Evolutionary conservation across 73 alveolate species (phyloP).

Genomic region (Breviolum minutum): DNA sequence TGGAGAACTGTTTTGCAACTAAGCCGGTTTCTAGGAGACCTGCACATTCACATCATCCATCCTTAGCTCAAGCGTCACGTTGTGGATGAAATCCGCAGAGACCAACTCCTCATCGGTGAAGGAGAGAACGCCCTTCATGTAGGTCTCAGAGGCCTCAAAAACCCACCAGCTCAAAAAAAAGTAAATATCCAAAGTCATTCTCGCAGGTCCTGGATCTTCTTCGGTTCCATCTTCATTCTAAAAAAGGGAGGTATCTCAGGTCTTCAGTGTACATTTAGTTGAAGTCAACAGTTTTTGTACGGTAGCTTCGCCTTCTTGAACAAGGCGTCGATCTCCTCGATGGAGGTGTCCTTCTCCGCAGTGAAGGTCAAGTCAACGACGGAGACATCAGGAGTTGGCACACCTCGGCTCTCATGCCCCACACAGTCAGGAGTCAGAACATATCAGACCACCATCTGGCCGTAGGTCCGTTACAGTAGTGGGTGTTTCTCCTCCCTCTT

Average conservation of each 20-base stretch:
- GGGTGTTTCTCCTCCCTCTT: too few relatives aligned
- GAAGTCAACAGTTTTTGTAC: too few relatives aligned
- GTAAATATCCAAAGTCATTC: too few relatives aligned
- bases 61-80: neutral
- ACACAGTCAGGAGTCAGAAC: neutral
- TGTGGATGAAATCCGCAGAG: slow-evolving; percentile 97
- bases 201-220: neutral
- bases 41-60: neutral
- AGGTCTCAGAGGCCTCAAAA: slow-evolving; percentile 17
- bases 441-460: too few relatives aligned
- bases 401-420: slow-evolving; percentile 10
- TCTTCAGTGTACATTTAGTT: neutral
- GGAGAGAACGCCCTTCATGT: slow-evolving; percentile 96
- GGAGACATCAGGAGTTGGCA: slow-evolving; percentile 99
- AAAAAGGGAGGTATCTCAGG: too few relatives aligned
- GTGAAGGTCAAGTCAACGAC: slow-evolving; percentile 98
- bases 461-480: too few relatives aligned
- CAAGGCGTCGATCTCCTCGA: slow-evolving; percentile 48
- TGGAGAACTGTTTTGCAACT: too few relatives aligned
- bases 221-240: neutral
- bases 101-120: slow-evolving; percentile 98
- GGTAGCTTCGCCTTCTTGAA: neutral
- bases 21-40: too few relatives aligned
- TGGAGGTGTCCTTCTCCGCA: slow-evolving; percentile 96
- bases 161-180: too few relatives aligned